Conservation (phyloP, 768 basidiomycete species). For the Hysterangium stoloniferum region DNA sequence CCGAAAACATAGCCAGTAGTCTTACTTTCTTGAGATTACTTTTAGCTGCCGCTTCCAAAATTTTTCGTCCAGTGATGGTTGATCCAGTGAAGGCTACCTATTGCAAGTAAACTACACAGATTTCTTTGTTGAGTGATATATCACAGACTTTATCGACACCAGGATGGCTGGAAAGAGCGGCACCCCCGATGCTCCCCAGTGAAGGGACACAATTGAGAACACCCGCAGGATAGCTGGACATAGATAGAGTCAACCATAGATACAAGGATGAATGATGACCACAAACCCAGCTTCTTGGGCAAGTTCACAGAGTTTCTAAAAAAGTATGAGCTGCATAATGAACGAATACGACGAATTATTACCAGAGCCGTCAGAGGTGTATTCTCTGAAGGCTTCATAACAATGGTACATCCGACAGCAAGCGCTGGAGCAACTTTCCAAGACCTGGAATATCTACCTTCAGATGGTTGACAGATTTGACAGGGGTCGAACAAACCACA, state of each 20-base stretch:
- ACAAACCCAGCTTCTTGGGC: conserved; percentile 75
- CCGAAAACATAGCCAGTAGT: conserved; percentile 13
- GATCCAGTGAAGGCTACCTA: conserved; percentile 88
- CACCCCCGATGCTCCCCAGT: conserved; percentile 73
- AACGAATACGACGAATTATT: conserved; percentile 18
- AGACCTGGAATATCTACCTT: conserved; percentile 35
- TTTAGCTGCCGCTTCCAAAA: conserved; percentile 88
- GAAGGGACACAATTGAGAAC: conserved; percentile 88
- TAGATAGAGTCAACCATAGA: background rate
- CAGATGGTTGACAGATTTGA: background rate
- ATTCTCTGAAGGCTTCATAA: conserved; percentile 91
- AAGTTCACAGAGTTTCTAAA: conserved; percentile 74
- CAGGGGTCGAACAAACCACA: conserved; percentile 51
- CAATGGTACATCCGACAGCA: conserved; percentile 85
- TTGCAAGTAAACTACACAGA: background rate
- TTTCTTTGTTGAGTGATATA: background rate
- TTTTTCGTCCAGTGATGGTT: conserved; percentile 79
- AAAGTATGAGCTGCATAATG: conserved; percentile 10
- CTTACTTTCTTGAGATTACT: conserved; percentile 88
- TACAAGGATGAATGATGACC: background rate
- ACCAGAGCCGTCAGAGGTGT: conserved; percentile 80
- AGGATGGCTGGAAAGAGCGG: conserved; percentile 71
- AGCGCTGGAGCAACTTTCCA: conserved; percentile 95
- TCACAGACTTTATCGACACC: conserved; percentile 67
- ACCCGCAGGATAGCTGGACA: conserved; percentile 74